phyloP scores from a whole-genome alignment of 306 rosid species.

The Potentilla sterilis region DNA sequence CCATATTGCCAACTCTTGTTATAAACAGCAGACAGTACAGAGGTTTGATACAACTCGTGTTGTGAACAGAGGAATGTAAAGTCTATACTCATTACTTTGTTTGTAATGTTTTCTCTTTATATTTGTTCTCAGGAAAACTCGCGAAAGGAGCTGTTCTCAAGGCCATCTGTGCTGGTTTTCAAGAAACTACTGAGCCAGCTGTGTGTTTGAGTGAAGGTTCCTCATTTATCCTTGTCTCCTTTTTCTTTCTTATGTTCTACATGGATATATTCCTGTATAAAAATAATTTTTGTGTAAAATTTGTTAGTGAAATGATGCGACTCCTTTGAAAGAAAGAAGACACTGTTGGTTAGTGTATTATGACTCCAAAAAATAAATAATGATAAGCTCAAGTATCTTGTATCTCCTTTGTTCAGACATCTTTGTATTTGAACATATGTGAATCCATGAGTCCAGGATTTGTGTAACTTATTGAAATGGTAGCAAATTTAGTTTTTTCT shows the following conservation, averaged over 20 bases:
- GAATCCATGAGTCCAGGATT: background rate
- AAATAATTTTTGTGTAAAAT: background rate
- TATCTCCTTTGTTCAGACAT: background rate
- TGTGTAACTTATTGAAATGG: background rate
- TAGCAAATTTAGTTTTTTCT: background rate
- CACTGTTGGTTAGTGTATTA: background rate
- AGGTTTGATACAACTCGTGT: slow-evolving; percentile 44
- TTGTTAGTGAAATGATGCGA: background rate
- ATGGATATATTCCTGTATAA: background rate
- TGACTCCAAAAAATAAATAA: background rate
- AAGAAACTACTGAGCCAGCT: slow-evolving; percentile 89
- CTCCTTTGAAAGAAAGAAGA: background rate
- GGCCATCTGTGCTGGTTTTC: slow-evolving; percentile 83
- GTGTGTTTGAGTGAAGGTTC: slow-evolving; percentile 84
- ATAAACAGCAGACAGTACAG: slow-evolving; percentile 89
- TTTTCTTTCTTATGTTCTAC: slow-evolving; percentile 3
- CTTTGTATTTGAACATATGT: background rate
- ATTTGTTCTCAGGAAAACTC: slow-evolving; percentile 61
- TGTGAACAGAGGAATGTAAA: background rate
- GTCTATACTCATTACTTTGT: slow-evolving; percentile 4
- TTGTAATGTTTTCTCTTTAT: background rate
- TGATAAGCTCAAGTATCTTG: background rate
- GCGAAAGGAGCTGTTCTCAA: slow-evolving; percentile 86
- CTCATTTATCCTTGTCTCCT: slow-evolving; percentile 12
- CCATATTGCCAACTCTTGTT: slow-evolving; percentile 89